Evolutionary conservation across 495 filamentous ascomycete species (phyloP).

Genomic region (Parathielavia hyrcaniae): DNA sequence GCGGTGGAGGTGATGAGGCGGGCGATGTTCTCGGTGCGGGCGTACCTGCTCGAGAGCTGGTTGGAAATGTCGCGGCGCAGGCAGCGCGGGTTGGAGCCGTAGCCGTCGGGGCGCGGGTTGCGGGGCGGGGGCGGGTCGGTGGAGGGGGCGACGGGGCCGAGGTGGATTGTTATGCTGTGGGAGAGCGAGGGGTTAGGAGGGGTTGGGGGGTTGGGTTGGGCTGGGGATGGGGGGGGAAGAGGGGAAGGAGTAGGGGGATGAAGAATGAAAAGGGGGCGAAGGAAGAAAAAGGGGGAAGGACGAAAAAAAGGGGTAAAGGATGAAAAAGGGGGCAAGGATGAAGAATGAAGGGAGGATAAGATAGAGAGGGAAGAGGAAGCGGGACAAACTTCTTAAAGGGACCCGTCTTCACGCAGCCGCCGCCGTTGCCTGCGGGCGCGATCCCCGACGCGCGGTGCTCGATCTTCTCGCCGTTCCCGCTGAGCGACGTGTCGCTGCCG

Average conservation of each 20-base stretch:
- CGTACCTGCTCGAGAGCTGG: constrained; percentile 40
- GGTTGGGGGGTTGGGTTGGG: neutral
- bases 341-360: neutral
- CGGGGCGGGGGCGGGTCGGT: constrained; percentile 33
- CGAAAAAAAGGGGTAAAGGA: no score
- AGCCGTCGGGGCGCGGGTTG: constrained; percentile 37
- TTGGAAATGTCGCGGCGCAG: constrained; percentile 59
- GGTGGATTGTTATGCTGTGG: constrained; percentile 42
- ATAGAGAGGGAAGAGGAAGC: neutral
- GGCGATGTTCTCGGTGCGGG: constrained; percentile 45
- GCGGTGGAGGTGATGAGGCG: constrained; percentile 41
- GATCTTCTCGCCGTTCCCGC: constrained; percentile 53
- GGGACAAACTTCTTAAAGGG: constrained; percentile 46
- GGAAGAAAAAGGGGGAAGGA: neutral
- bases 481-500: constrained; percentile 53
- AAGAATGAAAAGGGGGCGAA: neutral
- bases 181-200: neutral
- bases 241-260: neutral
- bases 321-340: neutral
- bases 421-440: constrained; percentile 51
- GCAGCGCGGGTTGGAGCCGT: constrained; percentile 54
- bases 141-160: constrained; percentile 45
- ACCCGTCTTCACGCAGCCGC: constrained; percentile 59
- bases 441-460: constrained; percentile 25
- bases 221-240: neutral